phyloP scores from a whole-genome alignment of 2,329 filamentous ascomycete genomes.

The Hypoxylon rubiginosum region DNA sequence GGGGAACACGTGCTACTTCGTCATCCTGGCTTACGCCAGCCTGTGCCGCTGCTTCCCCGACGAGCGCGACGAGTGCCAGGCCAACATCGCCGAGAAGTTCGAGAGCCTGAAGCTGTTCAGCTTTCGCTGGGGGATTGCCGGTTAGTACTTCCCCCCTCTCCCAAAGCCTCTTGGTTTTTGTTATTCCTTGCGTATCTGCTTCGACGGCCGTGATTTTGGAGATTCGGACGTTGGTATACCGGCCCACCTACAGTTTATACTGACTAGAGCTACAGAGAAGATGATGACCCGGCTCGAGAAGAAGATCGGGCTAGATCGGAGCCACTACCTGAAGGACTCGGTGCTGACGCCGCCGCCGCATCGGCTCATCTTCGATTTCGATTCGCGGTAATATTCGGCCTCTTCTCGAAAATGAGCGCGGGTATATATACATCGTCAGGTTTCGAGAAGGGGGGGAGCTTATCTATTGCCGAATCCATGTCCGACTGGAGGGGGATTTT shows the following conservation, averaged over 20 bases:
- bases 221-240: not conserved
- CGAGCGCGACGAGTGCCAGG: conserved; percentile 46
- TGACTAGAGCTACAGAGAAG: conserved; percentile 45
- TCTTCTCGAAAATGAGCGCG: not conserved
- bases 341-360: conserved; percentile 31
- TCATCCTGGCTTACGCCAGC: conserved; percentile 48
- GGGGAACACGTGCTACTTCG: conserved; percentile 51
- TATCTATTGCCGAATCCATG: too few relatives aligned
- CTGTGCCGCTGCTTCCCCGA: conserved; percentile 51
- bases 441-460: conserved; percentile 9
- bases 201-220: not conserved
- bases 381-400: conserved; percentile 21
- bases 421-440: too few relatives aligned
- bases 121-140: conserved; percentile 53
- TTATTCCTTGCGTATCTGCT: not conserved
- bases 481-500: too few relatives aligned
- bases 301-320: conserved; percentile 46
- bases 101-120: conserved; percentile 53
- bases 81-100: conserved; percentile 51
- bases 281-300: conserved; percentile 52
- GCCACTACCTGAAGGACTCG: conserved; percentile 46
- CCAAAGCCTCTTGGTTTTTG: too few relatives aligned
- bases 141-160: conserved; percentile 36
- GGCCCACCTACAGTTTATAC: not conserved
- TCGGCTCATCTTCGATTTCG: conserved; percentile 24